Conservation (phyloP, 768 basidiomycete genomes). For the Collybia nuda region DNA sequence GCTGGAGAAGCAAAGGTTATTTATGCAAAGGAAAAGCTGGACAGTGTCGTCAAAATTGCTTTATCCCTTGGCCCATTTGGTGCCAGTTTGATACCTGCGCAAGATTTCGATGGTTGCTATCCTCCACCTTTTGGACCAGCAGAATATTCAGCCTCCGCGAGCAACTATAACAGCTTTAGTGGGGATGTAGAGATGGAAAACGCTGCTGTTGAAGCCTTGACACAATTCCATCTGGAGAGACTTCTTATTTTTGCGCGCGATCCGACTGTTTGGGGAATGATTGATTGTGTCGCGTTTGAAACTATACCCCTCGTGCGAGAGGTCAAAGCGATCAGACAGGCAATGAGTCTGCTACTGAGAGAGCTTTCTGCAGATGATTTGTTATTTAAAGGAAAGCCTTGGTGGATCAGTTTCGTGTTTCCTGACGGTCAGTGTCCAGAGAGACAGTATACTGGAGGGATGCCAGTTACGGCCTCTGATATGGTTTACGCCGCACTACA, state of each 20-base stretch:
- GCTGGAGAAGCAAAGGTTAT: conserved; percentile 45
- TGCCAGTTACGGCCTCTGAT: conserved; percentile 30
- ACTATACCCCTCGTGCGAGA: conserved; percentile 72
- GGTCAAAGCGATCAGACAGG: conserved; percentile 60
- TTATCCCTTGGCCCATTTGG: conserved; percentile 79
- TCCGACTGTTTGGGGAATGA: conserved; percentile 45
- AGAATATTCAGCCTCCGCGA: conserved; percentile 29
- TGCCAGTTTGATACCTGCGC: conserved; percentile 59
- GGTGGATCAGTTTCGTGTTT: conserved; percentile 76
- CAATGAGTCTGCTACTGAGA: conserved; percentile 43
- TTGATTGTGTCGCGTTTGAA: conserved; percentile 76
- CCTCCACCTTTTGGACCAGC: conserved; percentile 74
- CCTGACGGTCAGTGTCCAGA: conserved; percentile 51
- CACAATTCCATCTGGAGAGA: conserved; percentile 63
- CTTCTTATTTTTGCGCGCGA: conserved; percentile 53
- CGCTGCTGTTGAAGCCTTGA: conserved; percentile 49
- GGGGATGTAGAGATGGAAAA: conserved; percentile 26
- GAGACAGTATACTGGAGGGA: conserved; percentile 17
- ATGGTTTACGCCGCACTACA: conserved; percentile 43
- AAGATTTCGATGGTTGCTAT: conserved; percentile 76
- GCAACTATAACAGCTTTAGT: conserved; percentile 44
- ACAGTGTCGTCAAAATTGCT: conserved; percentile 44
- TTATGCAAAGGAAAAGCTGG: conserved; percentile 17
- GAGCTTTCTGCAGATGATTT: conserved; percentile 9
- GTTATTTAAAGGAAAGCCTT: conserved; percentile 44